Percentiles rank a stretch among this genome's conserved stretches.
Conservation (phyloP, 2,329 filamentous ascomycete species). For the Tolypocladium cylindrosporum region DNA sequence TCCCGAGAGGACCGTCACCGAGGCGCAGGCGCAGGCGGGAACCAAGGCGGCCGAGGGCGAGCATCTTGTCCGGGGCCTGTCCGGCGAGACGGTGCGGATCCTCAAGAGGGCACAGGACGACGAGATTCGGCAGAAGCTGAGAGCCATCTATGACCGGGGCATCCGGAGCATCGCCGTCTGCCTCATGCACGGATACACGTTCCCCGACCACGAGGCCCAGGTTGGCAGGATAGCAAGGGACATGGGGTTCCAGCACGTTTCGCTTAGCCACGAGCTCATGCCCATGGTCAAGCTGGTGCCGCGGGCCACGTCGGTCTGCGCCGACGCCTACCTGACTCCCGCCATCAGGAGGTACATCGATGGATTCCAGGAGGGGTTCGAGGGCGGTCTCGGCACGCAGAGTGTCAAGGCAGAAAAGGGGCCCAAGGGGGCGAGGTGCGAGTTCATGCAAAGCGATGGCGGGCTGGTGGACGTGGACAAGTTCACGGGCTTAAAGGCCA, state of each 20-base stretch:
- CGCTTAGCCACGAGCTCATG: slow-evolving; percentile 25
- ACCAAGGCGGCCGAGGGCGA: slow-evolving; percentile 30
- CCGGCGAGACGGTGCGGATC: slow-evolving; percentile 59
- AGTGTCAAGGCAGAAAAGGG: slow-evolving; percentile 37
- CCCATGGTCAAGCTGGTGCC: slow-evolving; percentile 34
- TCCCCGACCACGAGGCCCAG: slow-evolving; percentile 44
- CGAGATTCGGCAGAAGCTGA: slow-evolving; percentile 45
- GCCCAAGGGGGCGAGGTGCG: slow-evolving; percentile 47
- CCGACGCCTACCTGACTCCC: slow-evolving; percentile 33
- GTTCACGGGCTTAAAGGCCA: slow-evolving; percentile 60
- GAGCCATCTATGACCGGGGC: slow-evolving; percentile 51
- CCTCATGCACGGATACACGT: slow-evolving; percentile 63
- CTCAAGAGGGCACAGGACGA: slow-evolving; percentile 47
- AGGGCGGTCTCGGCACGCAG: slow-evolving; percentile 20
- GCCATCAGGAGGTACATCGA: slow-evolving; percentile 25
- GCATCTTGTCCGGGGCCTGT: slow-evolving; percentile 56
- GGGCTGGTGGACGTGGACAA: slow-evolving; percentile 43
- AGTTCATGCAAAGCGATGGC: slow-evolving; percentile 61
- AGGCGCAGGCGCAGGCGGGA: slow-evolving; percentile 13
- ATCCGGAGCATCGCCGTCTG: slow-evolving; percentile 46
- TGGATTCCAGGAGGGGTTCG: slow-evolving; percentile 24
- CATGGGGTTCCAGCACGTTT: slow-evolving; percentile 30
- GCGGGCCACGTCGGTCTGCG: slow-evolving; percentile 29
- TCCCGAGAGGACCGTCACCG: slow-evolving; percentile 23
- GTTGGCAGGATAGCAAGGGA: slow-evolving; percentile 24